These are phyloP conservation scores for Phytophthora sojae DNA, from an alignment of 352 stramenopile species.

Conservation along the genomic window DNA sequence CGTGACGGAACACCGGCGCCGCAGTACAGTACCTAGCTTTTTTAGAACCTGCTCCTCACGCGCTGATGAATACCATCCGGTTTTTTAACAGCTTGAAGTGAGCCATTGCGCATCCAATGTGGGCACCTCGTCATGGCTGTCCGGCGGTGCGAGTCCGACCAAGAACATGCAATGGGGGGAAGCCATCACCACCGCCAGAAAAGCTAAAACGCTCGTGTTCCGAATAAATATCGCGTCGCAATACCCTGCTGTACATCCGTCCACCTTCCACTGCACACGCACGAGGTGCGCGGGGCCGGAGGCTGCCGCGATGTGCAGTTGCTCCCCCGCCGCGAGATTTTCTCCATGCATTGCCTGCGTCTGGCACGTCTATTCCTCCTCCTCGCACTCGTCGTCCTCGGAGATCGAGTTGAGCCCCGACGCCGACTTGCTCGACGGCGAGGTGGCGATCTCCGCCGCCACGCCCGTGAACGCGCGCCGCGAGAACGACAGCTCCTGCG, in stretches of 20 bases:
- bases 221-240: conserved; percentile 55
- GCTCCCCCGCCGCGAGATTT: conserved; percentile 17
- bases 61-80: conserved; percentile 30
- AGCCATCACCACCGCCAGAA: conserved; percentile 18
- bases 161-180: background rate
- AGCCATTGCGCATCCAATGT: conserved; percentile 14
- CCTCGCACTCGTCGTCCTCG: conserved; percentile 57
- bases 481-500: conserved; percentile 67
- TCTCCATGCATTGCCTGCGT: conserved; percentile 24
- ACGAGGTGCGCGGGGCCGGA: conserved; percentile 1
- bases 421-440: conserved; percentile 62
- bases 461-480: conserved; percentile 69
- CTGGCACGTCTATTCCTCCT: conserved; percentile 46
- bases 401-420: conserved; percentile 74
- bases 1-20: background rate
- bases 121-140: background rate
- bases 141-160: conserved; percentile 1
- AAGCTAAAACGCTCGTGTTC: conserved; percentile 35
- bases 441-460: conserved; percentile 66
- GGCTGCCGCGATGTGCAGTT: conserved; percentile 9
- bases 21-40: conserved; percentile 1
- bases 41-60: conserved; percentile 31
- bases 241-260: conserved; percentile 27
- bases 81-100: conserved; percentile 23
- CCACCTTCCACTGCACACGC: conserved; percentile 13